Base-by-base conservation (phyloP, 2,329 filamentous ascomycete genomes). In the Microdochium nivale region DNA sequence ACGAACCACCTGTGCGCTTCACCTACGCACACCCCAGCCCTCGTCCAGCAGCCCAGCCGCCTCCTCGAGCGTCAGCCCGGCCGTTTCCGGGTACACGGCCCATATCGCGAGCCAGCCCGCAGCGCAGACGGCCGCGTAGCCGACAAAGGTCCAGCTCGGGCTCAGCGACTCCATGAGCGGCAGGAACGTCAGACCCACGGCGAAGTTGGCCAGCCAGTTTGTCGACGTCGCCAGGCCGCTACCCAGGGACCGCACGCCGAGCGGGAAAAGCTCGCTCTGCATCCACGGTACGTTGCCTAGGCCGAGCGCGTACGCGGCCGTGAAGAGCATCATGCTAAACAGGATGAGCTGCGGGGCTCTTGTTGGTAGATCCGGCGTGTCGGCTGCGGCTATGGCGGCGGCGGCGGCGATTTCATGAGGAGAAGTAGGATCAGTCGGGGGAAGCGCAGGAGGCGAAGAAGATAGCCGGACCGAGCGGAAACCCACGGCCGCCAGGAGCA, bases 231-330 rank as follows among this genome's bases (percentile, higher is more conserved):
- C 80, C 4, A 89, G 67, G 0, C 84, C 84, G 53, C 84, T 88
- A 25, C 88, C 88, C 1, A 89, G 68, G 3, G 84, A 84, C 48
- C 88, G 82, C 47, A 90, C 87, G 27, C 78, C 77, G 48, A 91
- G 74, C 1, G 90, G 87, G 63, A 96, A 96, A 30, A 96, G 79
- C 70, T 97, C 92, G 59, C 86, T 89, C 70, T 96, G 91, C 77
- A 96, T 92, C 92, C 92, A 97, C 0, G 92, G 91, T 2, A 97
- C 90, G 60, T 90, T 95, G 9, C 92, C 92, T 2, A 97, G 77
- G 2, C 92, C 92, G 1, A 91, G 75, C 1, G 92, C 92, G 64
- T 95, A 97, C 1, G 86, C 78, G 9, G 88, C 86, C 2, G 95
- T 90, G 67, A 95, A 96, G 8, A 90, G 59, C 67, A 90, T 86